A percentile compares a stretch with the other conserved stretches of the same genome.
phyloP scores from a whole-genome alignment of 768 basidiomycete species.

The Suillus hirtellus region DNA sequence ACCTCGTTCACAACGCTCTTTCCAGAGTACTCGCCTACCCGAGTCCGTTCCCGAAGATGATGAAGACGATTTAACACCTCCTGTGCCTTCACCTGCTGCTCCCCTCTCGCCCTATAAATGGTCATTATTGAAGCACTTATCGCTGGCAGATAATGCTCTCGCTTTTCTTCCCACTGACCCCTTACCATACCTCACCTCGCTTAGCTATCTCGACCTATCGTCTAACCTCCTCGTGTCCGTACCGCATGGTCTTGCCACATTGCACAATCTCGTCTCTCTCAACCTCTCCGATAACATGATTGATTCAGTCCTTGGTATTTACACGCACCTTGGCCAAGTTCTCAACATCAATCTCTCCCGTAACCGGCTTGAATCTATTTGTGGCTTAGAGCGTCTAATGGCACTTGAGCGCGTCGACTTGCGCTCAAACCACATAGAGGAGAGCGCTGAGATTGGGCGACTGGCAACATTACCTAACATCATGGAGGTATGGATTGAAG shows the following conservation, averaged over 20 bases:
- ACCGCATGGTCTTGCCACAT: conserved; percentile 70
- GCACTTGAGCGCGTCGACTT: conserved; percentile 87
- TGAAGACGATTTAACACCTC: conserved; percentile 31
- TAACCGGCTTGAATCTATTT: conserved; percentile 93
- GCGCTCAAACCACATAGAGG: conserved; percentile 75
- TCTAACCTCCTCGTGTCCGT: conserved; percentile 89
- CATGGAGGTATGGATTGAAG: conserved; percentile 77
- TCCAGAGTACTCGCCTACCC: conserved; percentile 52
- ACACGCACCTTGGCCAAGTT: conserved; percentile 76
- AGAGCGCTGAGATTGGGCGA: conserved; percentile 82
- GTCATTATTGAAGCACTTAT: conserved; percentile 75
- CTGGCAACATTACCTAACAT: conserved; percentile 80
- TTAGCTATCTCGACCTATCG: conserved; percentile 86
- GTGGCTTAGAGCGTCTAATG: conserved; percentile 87
- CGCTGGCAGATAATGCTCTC: conserved; percentile 75
- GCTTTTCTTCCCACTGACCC: conserved; percentile 75
- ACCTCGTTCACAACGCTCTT: conserved; percentile 46
- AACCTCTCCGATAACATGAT: conserved; percentile 98
- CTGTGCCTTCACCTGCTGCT: conserved; percentile 28
- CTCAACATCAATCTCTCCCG: conserved; percentile 75
- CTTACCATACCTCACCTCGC: conserved; percentile 64
- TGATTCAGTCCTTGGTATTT: conserved; percentile 89
- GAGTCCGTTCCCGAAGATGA: conserved; percentile 57
- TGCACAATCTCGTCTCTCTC: conserved; percentile 84
- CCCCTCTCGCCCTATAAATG: conserved; percentile 64